Conservation (phyloP, 495 filamentous ascomycete genomes). For the Aspergillus hancockii region DNA sequence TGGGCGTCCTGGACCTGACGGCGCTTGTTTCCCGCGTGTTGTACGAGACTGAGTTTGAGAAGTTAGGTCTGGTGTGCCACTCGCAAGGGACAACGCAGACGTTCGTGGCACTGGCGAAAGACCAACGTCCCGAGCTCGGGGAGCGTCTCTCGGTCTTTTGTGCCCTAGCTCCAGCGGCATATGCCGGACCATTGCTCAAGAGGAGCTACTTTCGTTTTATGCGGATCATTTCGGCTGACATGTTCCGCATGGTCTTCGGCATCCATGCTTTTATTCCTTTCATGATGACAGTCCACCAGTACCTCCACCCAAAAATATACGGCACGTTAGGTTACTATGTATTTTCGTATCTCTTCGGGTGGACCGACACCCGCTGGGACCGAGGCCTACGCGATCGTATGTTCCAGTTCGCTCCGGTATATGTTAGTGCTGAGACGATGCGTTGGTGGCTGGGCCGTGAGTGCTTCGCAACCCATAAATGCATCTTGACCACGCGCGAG, state of each 20-base stretch:
- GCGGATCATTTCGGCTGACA: constrained; percentile 68
- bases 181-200: constrained; percentile 83
- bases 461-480: constrained; percentile 88
- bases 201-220: constrained; percentile 94
- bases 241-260: constrained; percentile 85
- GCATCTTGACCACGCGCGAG: constrained; percentile 79
- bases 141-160: constrained; percentile 88
- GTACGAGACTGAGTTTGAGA: constrained; percentile 78
- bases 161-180: constrained; percentile 87
- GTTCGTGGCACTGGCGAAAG: constrained; percentile 86
- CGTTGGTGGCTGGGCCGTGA: constrained; percentile 94
- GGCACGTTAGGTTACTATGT: constrained; percentile 87
- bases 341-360: constrained; percentile 87
- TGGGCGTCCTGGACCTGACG: constrained; percentile 89
- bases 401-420: constrained; percentile 91
- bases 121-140: constrained; percentile 87
- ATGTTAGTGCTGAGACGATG: constrained; percentile 88
- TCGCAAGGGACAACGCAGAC: constrained; percentile 92
- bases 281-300: constrained; percentile 82
- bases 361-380: constrained; percentile 88
- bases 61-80: constrained; percentile 81
- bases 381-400: constrained; percentile 74
- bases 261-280: constrained; percentile 94
- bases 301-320: constrained; percentile 67
- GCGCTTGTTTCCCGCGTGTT: constrained; percentile 84